A percentile compares a stretch with the other conserved stretches of the same genome.
Conservation (phyloP, 2,329 filamentous ascomycete species). For the Aureobasidium vineae region DNA sequence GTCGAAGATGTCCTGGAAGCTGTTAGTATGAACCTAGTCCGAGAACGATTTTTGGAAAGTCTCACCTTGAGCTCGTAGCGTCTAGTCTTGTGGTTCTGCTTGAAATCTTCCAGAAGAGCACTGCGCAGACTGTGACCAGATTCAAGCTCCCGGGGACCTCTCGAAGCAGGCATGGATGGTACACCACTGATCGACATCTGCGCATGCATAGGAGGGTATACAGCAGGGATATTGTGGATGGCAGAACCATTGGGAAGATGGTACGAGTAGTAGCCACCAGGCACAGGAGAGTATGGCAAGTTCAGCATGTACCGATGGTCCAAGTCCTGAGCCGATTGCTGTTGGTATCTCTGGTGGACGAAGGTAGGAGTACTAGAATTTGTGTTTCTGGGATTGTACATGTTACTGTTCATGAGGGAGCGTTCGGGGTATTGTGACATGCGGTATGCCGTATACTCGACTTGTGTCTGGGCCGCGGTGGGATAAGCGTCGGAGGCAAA, state of each 20-base stretch:
- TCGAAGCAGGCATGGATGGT: conserved; percentile 36
- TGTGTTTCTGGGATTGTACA: conserved; percentile 18
- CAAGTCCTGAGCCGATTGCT: not conserved
- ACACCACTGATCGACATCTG: conserved; percentile 28
- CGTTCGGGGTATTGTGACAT: conserved; percentile 13
- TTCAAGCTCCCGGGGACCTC: conserved; percentile 15
- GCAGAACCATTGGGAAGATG: conserved; percentile 40
- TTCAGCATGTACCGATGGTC: conserved; percentile 14
- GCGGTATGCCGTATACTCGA: conserved; percentile 13
- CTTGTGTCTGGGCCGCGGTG: not conserved
- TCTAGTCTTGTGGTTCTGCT: conserved; percentile 67
- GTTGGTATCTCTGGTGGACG: conserved; percentile 14
- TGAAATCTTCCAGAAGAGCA: conserved; percentile 74
- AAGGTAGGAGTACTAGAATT: not conserved
- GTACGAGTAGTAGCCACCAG: conserved; percentile 36
- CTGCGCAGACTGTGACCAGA: conserved; percentile 59
- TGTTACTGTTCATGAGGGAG: not conserved
- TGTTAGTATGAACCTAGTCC: not conserved
- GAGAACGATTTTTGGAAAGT: not conserved
- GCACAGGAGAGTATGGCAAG: not conserved
- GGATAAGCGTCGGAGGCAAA: conserved; percentile 7
- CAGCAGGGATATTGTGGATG: conserved; percentile 37
- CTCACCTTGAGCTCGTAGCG: conserved; percentile 74
- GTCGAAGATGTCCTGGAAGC: conserved; percentile 68
- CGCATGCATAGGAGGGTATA: conserved; percentile 39